These are phyloP conservation scores for Trichophyton rubrum DNA, from an alignment of 2,329 filamentous ascomycete genomes.

Conservation along the genomic window DNA sequence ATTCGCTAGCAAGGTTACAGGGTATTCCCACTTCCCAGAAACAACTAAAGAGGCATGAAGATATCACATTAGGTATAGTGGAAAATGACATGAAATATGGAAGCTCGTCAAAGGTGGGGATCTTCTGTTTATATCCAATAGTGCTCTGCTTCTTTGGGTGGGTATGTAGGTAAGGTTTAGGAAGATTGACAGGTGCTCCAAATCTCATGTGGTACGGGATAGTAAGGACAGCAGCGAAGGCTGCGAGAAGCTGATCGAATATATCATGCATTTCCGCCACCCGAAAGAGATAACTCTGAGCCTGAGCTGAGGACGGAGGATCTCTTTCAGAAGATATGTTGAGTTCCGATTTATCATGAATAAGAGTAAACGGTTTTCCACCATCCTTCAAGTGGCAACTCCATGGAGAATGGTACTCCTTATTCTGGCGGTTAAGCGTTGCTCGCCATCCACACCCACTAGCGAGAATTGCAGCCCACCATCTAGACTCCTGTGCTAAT, in stretches of 20 bases:
- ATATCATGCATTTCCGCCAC: constrained; percentile 10
- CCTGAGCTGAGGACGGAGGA: constrained; percentile 11
- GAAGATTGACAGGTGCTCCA: constrained; percentile 9
- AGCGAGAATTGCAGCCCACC: constrained; percentile 10
- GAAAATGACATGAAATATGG: constrained; percentile 9
- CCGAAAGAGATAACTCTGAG: constrained; percentile 11
- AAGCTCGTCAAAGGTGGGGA: constrained; percentile 7
- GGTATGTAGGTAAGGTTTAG: constrained; percentile 5
- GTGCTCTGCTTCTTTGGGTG: not conserved
- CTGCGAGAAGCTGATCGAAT: constrained; percentile 13
- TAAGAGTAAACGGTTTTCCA: not conserved
- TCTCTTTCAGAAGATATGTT: not conserved
- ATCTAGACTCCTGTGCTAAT: constrained; percentile 6
- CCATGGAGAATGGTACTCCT: constrained; percentile 6
- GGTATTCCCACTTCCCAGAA: constrained; percentile 8
- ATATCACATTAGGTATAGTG: constrained; percentile 7
- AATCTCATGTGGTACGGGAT: constrained; percentile 11
- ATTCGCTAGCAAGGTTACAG: constrained; percentile 10
- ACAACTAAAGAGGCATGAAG: constrained; percentile 7
- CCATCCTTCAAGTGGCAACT: constrained; percentile 7
- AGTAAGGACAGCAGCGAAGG: constrained; percentile 10
- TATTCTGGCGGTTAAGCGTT: constrained; percentile 1
- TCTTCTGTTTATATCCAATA: not conserved
- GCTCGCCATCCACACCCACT: constrained; percentile 10
- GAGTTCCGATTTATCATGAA: not conserved